Evolutionary conservation across 2,329 filamentous ascomycete genomes (phyloP).

Genomic region (Diaporthe amygdali): DNA sequence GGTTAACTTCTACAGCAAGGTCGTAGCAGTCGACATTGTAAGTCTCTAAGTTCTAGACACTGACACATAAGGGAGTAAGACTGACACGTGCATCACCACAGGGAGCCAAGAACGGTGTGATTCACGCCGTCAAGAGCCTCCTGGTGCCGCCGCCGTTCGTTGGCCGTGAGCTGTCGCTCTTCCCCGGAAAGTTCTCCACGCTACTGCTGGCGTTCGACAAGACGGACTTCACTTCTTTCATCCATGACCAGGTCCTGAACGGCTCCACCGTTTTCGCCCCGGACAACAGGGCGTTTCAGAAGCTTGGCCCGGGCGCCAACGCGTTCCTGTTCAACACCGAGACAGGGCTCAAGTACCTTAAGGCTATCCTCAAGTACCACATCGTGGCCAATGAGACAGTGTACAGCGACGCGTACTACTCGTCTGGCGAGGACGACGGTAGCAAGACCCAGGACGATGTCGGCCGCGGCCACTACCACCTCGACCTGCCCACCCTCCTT

Average conservation of each 20-base stretch:
- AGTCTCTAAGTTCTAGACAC: conserved; percentile 29
- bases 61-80: too few species aligned
- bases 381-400: conserved; percentile 75
- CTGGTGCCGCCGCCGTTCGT: conserved; percentile 77
- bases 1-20: conserved; percentile 78
- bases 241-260: conserved; percentile 56
- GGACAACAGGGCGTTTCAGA: conserved; percentile 78
- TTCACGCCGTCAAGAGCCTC: conserved; percentile 77
- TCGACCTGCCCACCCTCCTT: conserved; percentile 77
- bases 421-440: conserved; percentile 35
- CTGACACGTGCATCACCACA: conserved; percentile 34
- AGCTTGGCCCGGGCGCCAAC: conserved; percentile 74
- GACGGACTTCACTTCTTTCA: conserved; percentile 70
- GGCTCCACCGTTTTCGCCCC: conserved; percentile 85
- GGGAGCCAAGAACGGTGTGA: conserved; percentile 78
- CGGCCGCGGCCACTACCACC: conserved; percentile 60
- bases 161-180: conserved; percentile 59
- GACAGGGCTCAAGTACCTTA: conserved; percentile 75
- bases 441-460: conserved; percentile 42
- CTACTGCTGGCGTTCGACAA: conserved; percentile 75
- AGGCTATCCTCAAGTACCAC: conserved; percentile 80
- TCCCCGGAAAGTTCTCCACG: conserved; percentile 80
- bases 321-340: conserved; percentile 84
- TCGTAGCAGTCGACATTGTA: conserved; percentile 75
- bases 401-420: conserved; percentile 84